phyloP scores from a whole-genome alignment of 2,329 filamentous ascomycete species.

The Ophiocordyceps australis region DNA sequence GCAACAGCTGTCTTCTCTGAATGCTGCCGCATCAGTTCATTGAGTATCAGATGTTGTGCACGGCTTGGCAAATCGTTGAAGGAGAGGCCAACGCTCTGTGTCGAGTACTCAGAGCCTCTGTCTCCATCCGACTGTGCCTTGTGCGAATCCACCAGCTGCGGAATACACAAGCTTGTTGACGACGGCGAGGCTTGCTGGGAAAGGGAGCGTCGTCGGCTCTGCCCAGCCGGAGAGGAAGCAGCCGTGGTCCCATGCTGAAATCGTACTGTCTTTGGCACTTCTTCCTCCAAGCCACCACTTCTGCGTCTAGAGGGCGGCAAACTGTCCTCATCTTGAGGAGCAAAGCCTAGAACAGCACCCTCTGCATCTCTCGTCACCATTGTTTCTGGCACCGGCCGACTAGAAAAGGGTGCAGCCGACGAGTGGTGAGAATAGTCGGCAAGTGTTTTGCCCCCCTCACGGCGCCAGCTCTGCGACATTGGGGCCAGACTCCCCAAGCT shows the following conservation, averaged over 20 bases:
- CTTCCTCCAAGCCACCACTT: no score
- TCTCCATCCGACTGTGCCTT: constrained; percentile 6
- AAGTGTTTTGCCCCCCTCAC: no score
- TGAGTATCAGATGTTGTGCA: constrained; percentile 72
- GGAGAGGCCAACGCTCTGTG: constrained; percentile 48
- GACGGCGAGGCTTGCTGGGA: constrained; percentile 18
- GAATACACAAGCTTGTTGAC: constrained; percentile 20
- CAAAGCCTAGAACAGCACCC: constrained; percentile 21
- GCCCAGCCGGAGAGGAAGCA: background rate
- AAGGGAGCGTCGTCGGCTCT: constrained; percentile 7
- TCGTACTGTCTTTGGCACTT: no score
- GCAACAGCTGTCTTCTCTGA: constrained; percentile 58
- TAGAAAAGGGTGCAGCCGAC: constrained; percentile 47
- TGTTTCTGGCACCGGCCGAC: constrained; percentile 53
- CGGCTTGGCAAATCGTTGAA: constrained; percentile 78
- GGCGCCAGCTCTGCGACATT: no score
- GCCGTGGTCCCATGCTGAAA: constrained; percentile 11
- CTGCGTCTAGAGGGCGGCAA: no score
- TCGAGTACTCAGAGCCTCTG: constrained; percentile 28
- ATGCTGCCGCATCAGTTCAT: constrained; percentile 59
- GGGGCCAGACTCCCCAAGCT: no score
- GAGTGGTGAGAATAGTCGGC: constrained; percentile 36
- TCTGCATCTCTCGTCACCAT: constrained; percentile 46
- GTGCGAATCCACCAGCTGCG: constrained; percentile 23
- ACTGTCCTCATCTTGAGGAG: no score